Percentiles rank a stretch among this genome's conserved stretches.
Conservation (phyloP, 2,329 filamentous ascomycete genomes). For the Arachnomyces sp. region DNA sequence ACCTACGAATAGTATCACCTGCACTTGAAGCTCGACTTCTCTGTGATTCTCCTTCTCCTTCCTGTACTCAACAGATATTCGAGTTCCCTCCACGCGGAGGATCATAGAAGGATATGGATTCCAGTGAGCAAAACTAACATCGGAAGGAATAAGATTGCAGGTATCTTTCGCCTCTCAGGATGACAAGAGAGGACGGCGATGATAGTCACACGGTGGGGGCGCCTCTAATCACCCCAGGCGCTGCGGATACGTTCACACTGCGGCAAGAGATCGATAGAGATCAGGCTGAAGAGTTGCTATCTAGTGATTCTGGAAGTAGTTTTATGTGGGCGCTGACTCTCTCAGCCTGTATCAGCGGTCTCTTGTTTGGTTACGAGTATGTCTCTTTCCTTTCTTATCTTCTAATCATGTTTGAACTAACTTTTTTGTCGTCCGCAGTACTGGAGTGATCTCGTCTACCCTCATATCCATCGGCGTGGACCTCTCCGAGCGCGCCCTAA, state of each 20-base stretch:
- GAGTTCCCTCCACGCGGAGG: too few species aligned
- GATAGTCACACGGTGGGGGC: constrained; percentile 19
- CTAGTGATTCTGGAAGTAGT: constrained; percentile 22
- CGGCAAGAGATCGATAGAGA: constrained; percentile 8
- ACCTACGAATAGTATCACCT: too few species aligned
- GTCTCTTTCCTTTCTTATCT: constrained; percentile 8
- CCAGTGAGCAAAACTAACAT: too few species aligned
- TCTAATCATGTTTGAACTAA: constrained; percentile 1
- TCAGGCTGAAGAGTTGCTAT: constrained; percentile 8
- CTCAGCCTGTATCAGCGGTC: constrained; percentile 50
- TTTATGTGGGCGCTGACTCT: constrained; percentile 53
- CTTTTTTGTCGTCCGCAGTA: constrained; percentile 32
- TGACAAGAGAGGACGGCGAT: constrained; percentile 19
- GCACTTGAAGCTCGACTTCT: too few species aligned
- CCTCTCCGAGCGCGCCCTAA: constrained; percentile 42
- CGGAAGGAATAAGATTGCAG: too few species aligned
- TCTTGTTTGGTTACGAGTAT: constrained; percentile 57
- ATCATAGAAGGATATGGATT: too few species aligned
- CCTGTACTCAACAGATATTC: too few species aligned
- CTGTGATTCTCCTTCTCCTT: too few species aligned
- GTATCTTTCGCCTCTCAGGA: constrained; percentile 10
- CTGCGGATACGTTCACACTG: too few species aligned
- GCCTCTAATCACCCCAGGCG: constrained; percentile 11
- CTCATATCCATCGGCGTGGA: constrained; percentile 50
- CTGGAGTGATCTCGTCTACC: constrained; percentile 55